These are phyloP conservation scores for Sclerotinia sclerotiorum DNA, from an alignment of 2,329 filamentous ascomycete genomes.

Conservation along the genomic window DNA sequence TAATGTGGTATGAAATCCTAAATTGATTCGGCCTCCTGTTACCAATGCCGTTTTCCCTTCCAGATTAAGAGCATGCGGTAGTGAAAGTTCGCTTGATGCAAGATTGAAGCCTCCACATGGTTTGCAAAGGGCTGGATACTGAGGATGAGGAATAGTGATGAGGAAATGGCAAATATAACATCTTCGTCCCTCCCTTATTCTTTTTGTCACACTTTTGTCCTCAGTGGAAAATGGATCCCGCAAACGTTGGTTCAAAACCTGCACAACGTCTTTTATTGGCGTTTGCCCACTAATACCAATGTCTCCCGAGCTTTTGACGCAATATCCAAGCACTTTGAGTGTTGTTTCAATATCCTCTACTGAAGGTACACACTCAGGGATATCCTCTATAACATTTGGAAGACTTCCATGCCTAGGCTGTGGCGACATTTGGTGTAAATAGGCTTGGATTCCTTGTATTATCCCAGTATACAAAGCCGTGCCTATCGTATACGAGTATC, in stretches of 20 bases:
- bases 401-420: slow-evolving; percentile 17
- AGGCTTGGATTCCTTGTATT: slow-evolving; percentile 26
- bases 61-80: slow-evolving; percentile 25
- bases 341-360: slow-evolving; percentile 12
- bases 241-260: not conserved
- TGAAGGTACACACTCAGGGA: not conserved
- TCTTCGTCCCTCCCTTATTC: not conserved
- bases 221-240: not conserved
- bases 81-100: slow-evolving; percentile 26
- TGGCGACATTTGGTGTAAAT: slow-evolving; percentile 24
- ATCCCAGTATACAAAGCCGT: slow-evolving; percentile 17
- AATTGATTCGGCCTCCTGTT: slow-evolving; percentile 27
- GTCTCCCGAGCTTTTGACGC: not conserved
- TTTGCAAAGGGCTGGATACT: slow-evolving; percentile 28
- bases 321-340: slow-evolving; percentile 13
- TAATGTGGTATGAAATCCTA: slow-evolving; percentile 28
- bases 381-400: slow-evolving; percentile 12
- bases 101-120: slow-evolving; percentile 29
- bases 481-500: slow-evolving; percentile 4
- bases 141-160: slow-evolving; percentile 19
- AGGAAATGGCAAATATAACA: slow-evolving; percentile 15
- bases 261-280: not conserved
- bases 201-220: not conserved
- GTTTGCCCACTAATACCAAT: not conserved
- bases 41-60: slow-evolving; percentile 26